Percentiles rank a stretch among this genome's conserved stretches.
Evolutionary conservation across 2,329 filamentous ascomycete species (phyloP).

Genomic region (Daldinia sp.): DNA sequence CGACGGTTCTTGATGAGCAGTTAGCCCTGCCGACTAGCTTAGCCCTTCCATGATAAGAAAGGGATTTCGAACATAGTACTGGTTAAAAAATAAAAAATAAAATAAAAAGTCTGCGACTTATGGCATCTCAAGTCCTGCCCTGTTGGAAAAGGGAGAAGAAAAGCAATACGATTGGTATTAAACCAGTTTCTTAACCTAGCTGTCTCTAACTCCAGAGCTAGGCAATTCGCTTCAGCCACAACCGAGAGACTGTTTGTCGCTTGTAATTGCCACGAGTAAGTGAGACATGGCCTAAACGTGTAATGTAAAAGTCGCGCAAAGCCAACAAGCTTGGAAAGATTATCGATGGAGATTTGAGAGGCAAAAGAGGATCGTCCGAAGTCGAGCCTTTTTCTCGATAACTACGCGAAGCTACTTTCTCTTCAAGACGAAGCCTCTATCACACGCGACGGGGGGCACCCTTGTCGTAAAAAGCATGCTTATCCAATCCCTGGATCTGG

Average conservation of each 20-base stretch:
- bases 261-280: constrained; percentile 29
- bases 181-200: constrained; percentile 1
- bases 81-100: too few relatives aligned
- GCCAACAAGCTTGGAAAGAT: not conserved
- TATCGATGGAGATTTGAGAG: not conserved
- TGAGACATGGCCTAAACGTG: constrained; percentile 18
- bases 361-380: constrained; percentile 20
- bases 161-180: constrained; percentile 14
- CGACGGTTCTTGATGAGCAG: constrained; percentile 6
- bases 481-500: constrained; percentile 38
- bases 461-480: constrained; percentile 28
- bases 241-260: constrained; percentile 20
- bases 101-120: constrained; percentile 14
- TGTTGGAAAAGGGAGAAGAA: constrained; percentile 14
- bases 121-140: constrained; percentile 1
- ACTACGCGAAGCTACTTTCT: constrained; percentile 26
- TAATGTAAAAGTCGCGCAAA: not conserved
- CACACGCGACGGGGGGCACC: constrained; percentile 23
- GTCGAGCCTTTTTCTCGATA: constrained; percentile 13
- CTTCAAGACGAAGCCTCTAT: constrained; percentile 22
- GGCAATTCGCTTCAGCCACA: constrained; percentile 22
- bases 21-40: constrained; percentile 25
- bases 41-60: constrained; percentile 14
- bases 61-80: constrained; percentile 23
- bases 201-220: constrained; percentile 16